Base-by-base conservation (phyloP, 192 early-diverging fungal species). In the Globomyces pollinis-pini region DNA sequence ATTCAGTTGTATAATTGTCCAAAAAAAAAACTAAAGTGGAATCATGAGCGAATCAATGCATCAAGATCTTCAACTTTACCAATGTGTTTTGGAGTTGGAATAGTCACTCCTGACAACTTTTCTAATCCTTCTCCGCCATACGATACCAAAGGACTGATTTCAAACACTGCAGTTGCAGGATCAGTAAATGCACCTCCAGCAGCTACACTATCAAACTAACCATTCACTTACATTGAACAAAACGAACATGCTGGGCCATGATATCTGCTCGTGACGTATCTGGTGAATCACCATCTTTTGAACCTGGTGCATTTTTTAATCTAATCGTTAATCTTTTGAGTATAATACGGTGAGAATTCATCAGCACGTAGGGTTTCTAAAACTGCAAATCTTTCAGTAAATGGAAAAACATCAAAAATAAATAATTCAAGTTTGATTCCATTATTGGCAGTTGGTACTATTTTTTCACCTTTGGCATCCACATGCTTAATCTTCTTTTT, bases 381-480 rank as follows among this genome's bases (percentile, higher is more conserved):
- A 31, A 97, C 92, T 28, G 94, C 91, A 78, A 99, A 79, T 35
- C 74, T 61, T 56, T 94, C 70, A 24, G 87, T 85, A 62, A 85
- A 92, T 23, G 96, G 94, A 71, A 99, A 92, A 9, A 99, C 94
- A 70, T 99, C 96, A 86, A 99, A 99, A 38, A 99, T 94, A 73
- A 99, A 99, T 63, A 93, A 81, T 77, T 99, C 96, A 12, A 99
- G 82, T 75, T 99, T 99, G 83, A 99, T 93, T 43, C 94, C 96
- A 63, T 95, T 97, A 68, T 85, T 84, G 59, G 83, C 83, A 38
- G 73, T 80, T 20, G 96, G 96, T 0, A 68, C 60, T 38, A 88
- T 62, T 24, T 69, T 55, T 58, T 84, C 78, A 38, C 92, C 93
- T 6, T 88, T 80, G 30, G 74, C 70, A 59, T 96, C 88, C 23